Percentiles rank a stretch among this genome's conserved stretches.
Evolutionary conservation across 257 asterid genomes (phyloP).

Genomic region (Craterostigma plantagineum): DNA sequence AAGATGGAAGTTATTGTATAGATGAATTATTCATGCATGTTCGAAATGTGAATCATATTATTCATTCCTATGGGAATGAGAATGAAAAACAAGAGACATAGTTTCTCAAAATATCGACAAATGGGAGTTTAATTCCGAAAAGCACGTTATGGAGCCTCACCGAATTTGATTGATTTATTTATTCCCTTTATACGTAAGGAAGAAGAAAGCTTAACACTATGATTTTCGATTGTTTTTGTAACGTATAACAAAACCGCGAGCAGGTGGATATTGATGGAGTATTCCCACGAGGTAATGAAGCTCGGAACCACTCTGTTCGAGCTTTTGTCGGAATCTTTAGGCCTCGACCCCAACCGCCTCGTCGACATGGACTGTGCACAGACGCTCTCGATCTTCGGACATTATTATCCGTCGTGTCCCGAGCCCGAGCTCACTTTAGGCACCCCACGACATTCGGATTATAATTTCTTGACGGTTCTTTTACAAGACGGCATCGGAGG

Average conservation of each 20-base stretch:
- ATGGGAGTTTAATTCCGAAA: too few species aligned
- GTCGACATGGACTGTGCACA: constrained; percentile 9
- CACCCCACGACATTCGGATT: constrained; percentile 10
- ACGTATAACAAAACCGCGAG: background rate
- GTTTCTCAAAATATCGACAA: too few species aligned
- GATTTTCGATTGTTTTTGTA: background rate
- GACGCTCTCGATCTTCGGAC: constrained; percentile 1
- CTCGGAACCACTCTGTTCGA: constrained; percentile 6
- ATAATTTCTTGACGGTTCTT: constrained; percentile 8
- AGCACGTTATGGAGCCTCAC: too few species aligned
- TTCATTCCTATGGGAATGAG: too few species aligned
- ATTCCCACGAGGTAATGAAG: constrained; percentile 4
- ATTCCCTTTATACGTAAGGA: too few species aligned
- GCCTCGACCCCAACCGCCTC: constrained; percentile 9
- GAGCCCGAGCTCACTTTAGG: constrained; percentile 13
- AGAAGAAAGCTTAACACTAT: background rate
- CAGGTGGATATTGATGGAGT: constrained; percentile 7
- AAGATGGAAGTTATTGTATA: too few species aligned
- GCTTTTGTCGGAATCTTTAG: constrained; percentile 7
- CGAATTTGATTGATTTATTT: too few species aligned
- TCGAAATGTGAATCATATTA: too few species aligned
- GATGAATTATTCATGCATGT: too few species aligned
- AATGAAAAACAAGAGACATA: too few species aligned
- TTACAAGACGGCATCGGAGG: constrained; percentile 12
- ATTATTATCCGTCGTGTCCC: constrained; percentile 13